These are phyloP conservation scores for Physaria fendleri DNA, from an alignment of 345 rosid species.

Conservation along the genomic window DNA sequence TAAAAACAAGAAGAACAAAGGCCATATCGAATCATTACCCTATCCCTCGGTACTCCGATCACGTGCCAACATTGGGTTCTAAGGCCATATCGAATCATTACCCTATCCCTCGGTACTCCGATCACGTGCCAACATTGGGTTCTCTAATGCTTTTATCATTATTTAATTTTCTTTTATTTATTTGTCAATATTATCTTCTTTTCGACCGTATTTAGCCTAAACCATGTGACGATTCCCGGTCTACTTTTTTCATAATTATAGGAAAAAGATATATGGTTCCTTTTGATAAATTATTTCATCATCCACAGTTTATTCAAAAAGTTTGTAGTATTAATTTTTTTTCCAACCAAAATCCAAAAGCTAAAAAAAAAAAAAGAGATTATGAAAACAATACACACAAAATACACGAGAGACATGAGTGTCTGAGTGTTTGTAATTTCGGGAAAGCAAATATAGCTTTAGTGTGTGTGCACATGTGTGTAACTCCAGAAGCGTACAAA, in stretches of 20 bases:
- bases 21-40: constrained; percentile 24
- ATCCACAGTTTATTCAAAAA: not conserved
- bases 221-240: constrained; percentile 20
- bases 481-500: constrained; percentile 24
- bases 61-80: constrained; percentile 54
- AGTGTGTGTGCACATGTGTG: constrained; percentile 30
- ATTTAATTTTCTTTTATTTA: not conserved
- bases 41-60: constrained; percentile 31
- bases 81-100: constrained; percentile 25
- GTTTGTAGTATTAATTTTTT: not conserved
- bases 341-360: not conserved
- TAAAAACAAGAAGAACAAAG: constrained; percentile 11
- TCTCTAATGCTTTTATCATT: constrained; percentile 13
- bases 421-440: constrained; percentile 33
- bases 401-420: constrained; percentile 32
- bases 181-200: constrained; percentile 2
- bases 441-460: constrained; percentile 19
- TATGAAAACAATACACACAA: constrained; percentile 21
- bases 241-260: constrained; percentile 6
- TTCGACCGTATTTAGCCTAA: constrained; percentile 20
- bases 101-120: constrained; percentile 20
- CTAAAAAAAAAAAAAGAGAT: not conserved
- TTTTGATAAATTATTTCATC: not conserved
- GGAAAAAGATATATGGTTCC: too few species aligned
- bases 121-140: constrained; percentile 59